Evolutionary conservation across 345 rosid genomes (phyloP).

Genomic region (Eucalyptus dawsonii): DNA sequence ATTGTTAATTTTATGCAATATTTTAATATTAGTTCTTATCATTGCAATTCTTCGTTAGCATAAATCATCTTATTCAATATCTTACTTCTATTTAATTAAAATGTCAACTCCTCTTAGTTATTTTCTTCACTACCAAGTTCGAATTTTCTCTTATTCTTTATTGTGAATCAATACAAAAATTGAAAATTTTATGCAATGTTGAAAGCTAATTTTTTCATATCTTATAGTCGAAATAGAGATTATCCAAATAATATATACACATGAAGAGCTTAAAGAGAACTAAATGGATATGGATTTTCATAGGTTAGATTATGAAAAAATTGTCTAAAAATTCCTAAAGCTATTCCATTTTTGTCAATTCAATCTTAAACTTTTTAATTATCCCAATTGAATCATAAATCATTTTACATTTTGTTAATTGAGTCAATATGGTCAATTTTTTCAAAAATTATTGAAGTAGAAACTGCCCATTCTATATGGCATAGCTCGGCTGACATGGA

Average conservation of each 20-base stretch:
- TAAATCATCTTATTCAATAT: too few relatives aligned
- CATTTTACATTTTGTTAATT: too few relatives aligned
- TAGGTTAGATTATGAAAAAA: too few relatives aligned
- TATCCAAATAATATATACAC: neutral
- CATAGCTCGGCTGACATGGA: accelerated
- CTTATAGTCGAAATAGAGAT: neutral
- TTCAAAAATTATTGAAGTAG: too few relatives aligned
- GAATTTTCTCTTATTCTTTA: neutral
- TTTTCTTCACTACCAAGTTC: neutral
- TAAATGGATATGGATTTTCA: neutral
- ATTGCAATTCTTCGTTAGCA: neutral
- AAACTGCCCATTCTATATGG: too few relatives aligned
- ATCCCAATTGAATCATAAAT: too few relatives aligned
- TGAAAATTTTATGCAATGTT: neutral
- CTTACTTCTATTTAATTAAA: neutral
- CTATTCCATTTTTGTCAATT: too few relatives aligned
- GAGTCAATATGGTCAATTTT: too few relatives aligned
- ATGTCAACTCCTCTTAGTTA: neutral
- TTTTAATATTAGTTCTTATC: neutral
- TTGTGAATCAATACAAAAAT: neutral
- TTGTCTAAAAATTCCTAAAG: too few relatives aligned
- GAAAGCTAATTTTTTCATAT: neutral
- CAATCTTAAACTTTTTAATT: too few relatives aligned
- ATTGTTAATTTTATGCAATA: neutral
- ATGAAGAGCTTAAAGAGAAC: neutral